These are phyloP conservation scores for Physcomitrellopsis africana DNA, from an alignment of 225 moss, liverwort and hornwort genomes.

Conservation along the genomic window DNA sequence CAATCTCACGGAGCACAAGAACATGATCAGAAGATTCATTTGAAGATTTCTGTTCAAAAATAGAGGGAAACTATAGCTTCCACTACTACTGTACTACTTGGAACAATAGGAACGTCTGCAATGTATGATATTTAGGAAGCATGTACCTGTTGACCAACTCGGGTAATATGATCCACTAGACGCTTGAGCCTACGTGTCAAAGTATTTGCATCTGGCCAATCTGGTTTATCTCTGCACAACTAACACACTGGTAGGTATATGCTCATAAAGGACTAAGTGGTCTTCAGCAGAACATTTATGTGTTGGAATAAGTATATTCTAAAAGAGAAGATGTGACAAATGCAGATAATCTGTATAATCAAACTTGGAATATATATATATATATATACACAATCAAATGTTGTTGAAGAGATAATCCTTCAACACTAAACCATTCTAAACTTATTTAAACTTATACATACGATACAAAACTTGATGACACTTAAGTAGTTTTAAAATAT, in stretches of 20 bases:
- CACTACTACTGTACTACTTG: neutral
- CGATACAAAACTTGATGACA: too few relatives aligned
- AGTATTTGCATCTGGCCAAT: conserved; percentile 85
- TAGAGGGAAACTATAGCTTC: neutral
- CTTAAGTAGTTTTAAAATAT: too few relatives aligned
- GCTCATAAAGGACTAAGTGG: neutral
- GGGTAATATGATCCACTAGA: conserved; percentile 76
- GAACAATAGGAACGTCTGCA: neutral
- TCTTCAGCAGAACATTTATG: too few relatives aligned
- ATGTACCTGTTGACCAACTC: conserved; percentile 72
- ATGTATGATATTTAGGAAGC: conserved; percentile 7
- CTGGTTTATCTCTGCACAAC: conserved; percentile 62
- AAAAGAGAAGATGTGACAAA: too few relatives aligned
- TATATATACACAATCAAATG: too few relatives aligned
- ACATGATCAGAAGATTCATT: conserved; percentile 8
- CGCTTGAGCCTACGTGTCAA: conserved; percentile 83
- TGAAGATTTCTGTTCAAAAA: neutral
- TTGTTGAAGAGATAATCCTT: too few relatives aligned
- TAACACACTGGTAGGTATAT: neutral
- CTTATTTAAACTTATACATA: too few relatives aligned
- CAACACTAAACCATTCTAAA: too few relatives aligned
- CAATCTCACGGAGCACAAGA: neutral
- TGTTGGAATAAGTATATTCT: too few relatives aligned
- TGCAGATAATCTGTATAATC: neutral
- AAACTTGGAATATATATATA: neutral